phyloP scores from a whole-genome alignment of 2,329 filamentous ascomycete species.

The Fusarium sp. region DNA sequence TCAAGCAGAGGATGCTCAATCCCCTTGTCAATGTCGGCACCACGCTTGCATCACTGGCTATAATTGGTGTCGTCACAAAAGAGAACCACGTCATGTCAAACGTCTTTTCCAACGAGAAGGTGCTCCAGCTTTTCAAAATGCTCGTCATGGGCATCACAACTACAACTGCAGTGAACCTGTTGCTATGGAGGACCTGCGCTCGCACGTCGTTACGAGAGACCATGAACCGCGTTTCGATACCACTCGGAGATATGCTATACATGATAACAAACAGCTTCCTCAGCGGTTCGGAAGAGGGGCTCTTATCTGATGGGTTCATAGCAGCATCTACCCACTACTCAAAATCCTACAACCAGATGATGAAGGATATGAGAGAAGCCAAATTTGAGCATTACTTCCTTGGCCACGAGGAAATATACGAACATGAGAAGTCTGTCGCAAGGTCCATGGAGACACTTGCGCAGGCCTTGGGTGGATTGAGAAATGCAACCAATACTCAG shows the following conservation, averaged over 20 bases:
- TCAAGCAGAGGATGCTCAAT: conserved; percentile 82
- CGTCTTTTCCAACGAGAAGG: conserved; percentile 84
- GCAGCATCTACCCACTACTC: conserved; percentile 73
- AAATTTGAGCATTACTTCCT: conserved; percentile 89
- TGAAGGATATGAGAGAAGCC: conserved; percentile 84
- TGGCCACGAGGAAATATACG: conserved; percentile 83
- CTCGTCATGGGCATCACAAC: conserved; percentile 80
- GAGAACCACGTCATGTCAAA: conserved; percentile 90
- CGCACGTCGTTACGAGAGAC: conserved; percentile 78
- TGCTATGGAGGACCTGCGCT: conserved; percentile 84
- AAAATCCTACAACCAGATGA: conserved; percentile 75
- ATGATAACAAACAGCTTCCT: conserved; percentile 86
- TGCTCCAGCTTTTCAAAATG: conserved; percentile 86
- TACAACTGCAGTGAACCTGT: conserved; percentile 78
- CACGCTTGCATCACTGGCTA: conserved; percentile 86
- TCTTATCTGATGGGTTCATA: conserved; percentile 75
- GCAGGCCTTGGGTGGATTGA: conserved; percentile 89
- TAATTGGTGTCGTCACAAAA: conserved; percentile 91
- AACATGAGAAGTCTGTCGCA: conserved; percentile 81
- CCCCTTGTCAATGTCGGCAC: conserved; percentile 87
- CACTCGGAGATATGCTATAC: conserved; percentile 83
- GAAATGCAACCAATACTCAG: conserved; percentile 90
- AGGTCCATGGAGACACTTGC: conserved; percentile 87
- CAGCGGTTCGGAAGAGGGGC: conserved; percentile 82
- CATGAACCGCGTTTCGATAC: conserved; percentile 78